A percentile compares a stretch with the other conserved stretches of the same genome.
Evolutionary conservation across 371 early-diverging fungal genomes (phyloP).

Genomic region (Mortierella sp.): DNA sequence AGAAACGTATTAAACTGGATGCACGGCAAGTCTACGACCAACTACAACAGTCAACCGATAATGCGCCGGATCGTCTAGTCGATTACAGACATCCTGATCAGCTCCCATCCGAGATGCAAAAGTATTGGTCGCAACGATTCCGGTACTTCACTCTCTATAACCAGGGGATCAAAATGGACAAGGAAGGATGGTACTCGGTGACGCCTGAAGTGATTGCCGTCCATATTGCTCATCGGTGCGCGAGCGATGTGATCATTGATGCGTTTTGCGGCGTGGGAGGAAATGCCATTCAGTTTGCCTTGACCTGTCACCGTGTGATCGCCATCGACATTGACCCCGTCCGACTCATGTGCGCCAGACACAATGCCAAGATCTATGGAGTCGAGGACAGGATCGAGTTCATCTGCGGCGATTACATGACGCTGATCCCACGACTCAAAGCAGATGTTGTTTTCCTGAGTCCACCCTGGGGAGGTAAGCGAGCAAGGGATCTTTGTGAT

Average conservation of each 20-base stretch:
- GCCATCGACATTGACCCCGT: slow-evolving; percentile 93
- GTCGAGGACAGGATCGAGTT: slow-evolving; percentile 94
- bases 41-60: slow-evolving; percentile 25
- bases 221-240: slow-evolving; percentile 84
- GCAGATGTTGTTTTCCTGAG: slow-evolving; percentile 94
- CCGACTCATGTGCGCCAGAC: slow-evolving; percentile 80
- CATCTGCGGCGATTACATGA: slow-evolving; percentile 85
- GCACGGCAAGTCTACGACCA: slow-evolving; percentile 18
- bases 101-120: slow-evolving; percentile 58
- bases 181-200: slow-evolving; percentile 96
- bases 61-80: slow-evolving; percentile 16
- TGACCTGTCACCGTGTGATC: slow-evolving; percentile 86
- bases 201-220: slow-evolving; percentile 93
- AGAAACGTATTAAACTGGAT: slow-evolving; percentile 35
- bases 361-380: slow-evolving; percentile 92
- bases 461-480: slow-evolving; percentile 95
- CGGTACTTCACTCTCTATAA: slow-evolving; percentile 86
- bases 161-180: slow-evolving; percentile 86
- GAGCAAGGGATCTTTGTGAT: background rate
- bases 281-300: slow-evolving; percentile 95
- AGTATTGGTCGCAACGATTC: slow-evolving; percentile 91
- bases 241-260: slow-evolving; percentile 82
- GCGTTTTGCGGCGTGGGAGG: slow-evolving; percentile 97
- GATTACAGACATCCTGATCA: slow-evolving; percentile 29
- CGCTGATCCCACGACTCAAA: slow-evolving; percentile 71